Evolutionary conservation across 1,139 yeast species (phyloP).

Genomic region (Diutina sp.): DNA sequence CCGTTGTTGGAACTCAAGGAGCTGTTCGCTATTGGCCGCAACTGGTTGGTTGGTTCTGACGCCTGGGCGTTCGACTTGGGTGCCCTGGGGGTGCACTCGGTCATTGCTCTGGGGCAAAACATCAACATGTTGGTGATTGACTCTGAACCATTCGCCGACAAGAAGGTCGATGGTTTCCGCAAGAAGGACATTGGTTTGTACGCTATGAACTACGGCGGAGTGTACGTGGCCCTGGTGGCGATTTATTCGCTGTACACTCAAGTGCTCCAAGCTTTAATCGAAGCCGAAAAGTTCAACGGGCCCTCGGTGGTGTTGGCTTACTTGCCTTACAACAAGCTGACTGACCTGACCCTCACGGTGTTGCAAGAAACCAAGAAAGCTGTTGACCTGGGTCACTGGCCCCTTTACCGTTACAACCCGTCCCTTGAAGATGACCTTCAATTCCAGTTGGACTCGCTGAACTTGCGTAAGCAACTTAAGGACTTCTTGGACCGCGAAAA

Average conservation of each 20-base stretch:
- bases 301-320: constrained; percentile 89
- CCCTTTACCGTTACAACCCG: constrained; percentile 81
- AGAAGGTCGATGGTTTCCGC: constrained; percentile 23
- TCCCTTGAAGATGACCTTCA: constrained; percentile 26
- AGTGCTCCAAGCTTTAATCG: constrained; percentile 75
- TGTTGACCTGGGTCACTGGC: constrained; percentile 93
- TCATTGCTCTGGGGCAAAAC: constrained; percentile 63
- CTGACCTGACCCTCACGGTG: constrained; percentile 59
- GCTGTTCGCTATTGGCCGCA: constrained; percentile 34
- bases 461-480: constrained; percentile 62
- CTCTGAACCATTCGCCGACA: constrained; percentile 60
- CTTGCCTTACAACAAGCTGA: constrained; percentile 60
- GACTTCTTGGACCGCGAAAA: constrained; percentile 84
- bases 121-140: constrained; percentile 81
- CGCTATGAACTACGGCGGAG: constrained; percentile 88
- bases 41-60: constrained; percentile 90
- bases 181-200: constrained; percentile 91
- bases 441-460: constrained; percentile 76
- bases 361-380: constrained; percentile 82
- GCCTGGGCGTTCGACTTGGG: constrained; percentile 94
- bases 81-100: constrained; percentile 81
- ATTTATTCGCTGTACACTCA: constrained; percentile 90
- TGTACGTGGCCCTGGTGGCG: constrained; percentile 91
- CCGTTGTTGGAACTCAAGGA: constrained; percentile 32
- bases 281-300: constrained; percentile 79